Evolutionary conservation across 768 basidiomycete species (phyloP).

Genomic region (Trametes meyenii): DNA sequence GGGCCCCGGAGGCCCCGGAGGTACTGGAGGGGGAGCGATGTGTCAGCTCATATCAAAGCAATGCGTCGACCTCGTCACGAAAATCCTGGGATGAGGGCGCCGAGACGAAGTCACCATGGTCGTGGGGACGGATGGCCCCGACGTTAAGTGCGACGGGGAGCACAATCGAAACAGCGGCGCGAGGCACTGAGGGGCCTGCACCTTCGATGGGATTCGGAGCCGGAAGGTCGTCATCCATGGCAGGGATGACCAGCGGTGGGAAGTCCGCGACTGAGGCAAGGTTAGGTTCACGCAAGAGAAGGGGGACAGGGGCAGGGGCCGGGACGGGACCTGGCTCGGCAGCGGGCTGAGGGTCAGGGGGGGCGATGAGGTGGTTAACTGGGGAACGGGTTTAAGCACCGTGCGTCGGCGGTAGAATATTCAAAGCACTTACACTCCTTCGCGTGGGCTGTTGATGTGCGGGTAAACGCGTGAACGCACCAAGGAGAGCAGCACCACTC

Average conservation of each 20-base stretch:
- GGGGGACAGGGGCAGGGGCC: not conserved
- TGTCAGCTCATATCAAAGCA: slow-evolving; percentile 7
- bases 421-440: slow-evolving; percentile 63
- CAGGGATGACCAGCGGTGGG: slow-evolving; percentile 1
- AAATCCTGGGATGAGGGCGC: slow-evolving; percentile 28
- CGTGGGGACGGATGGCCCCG: slow-evolving; percentile 12
- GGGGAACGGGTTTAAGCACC: not conserved
- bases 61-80: slow-evolving; percentile 31
- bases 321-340: not conserved
- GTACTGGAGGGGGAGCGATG: not conserved
- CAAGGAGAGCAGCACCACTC: slow-evolving; percentile 28
- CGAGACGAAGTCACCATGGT: slow-evolving; percentile 10
- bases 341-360: slow-evolving; percentile 16
- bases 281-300: slow-evolving; percentile 8
- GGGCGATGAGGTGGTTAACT: slow-evolving; percentile 40
- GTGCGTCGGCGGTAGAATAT: not conserved
- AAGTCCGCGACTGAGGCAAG: not conserved
- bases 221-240: not conserved
- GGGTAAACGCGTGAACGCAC: not conserved
- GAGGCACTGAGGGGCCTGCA: not conserved
- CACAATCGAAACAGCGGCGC: not conserved
- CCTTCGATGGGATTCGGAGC: not conserved
- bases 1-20: no score
- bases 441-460: slow-evolving; percentile 56
- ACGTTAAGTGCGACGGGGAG: slow-evolving; percentile 7